These are phyloP conservation scores for Fusarium newnesense DNA, from an alignment of 2,329 filamentous ascomycete genomes.

Conservation along the genomic window DNA sequence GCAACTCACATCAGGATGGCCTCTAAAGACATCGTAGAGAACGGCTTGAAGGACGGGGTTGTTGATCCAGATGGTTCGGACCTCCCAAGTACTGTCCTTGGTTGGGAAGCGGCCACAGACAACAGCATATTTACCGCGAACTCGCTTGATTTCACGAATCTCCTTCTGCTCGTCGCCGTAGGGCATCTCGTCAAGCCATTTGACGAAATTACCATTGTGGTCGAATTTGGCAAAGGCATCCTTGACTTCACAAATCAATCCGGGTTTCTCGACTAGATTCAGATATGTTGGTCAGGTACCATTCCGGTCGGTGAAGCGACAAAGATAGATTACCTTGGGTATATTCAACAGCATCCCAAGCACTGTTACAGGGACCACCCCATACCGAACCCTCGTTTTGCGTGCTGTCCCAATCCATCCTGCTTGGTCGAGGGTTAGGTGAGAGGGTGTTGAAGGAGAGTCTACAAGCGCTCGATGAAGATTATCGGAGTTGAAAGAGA, in stretches of 20 bases:
- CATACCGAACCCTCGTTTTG: neutral
- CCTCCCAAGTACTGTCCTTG: neutral
- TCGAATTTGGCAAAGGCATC: neutral
- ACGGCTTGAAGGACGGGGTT: neutral
- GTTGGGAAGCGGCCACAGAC: neutral
- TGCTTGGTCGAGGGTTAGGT: neutral
- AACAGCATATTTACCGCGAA: neutral
- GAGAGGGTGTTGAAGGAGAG: neutral
- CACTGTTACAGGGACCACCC: neutral
- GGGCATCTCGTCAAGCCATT: neutral
- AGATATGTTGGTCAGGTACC: neutral
- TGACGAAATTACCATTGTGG: accelerated
- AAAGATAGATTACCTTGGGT: neutral
- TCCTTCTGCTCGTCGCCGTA: neutral
- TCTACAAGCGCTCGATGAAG: neutral
- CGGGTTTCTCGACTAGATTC: neutral
- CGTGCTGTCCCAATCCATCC: neutral
- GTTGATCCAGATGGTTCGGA: slow-evolving; percentile 5
- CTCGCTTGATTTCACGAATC: neutral
- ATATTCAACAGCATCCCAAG: neutral
- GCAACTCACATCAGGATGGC: neutral
- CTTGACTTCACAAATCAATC: neutral
- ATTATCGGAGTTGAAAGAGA: accelerated
- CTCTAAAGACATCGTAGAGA: neutral
- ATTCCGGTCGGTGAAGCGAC: neutral